These are phyloP conservation scores for Isabelozyma gotoi DNA, from an alignment of 805 yeast genomes.

Conservation along the genomic window DNA sequence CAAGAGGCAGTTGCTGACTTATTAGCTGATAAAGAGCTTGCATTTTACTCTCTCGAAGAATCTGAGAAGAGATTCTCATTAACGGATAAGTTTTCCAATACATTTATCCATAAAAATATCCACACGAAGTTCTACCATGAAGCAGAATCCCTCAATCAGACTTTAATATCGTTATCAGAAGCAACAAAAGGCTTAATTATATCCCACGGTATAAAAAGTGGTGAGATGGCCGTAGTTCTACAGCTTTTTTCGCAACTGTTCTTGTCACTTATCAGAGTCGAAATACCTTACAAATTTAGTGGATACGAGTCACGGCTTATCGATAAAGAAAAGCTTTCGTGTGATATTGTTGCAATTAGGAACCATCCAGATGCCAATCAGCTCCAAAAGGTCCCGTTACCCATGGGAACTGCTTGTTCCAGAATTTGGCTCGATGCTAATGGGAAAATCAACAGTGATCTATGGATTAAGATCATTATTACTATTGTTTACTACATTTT, in stretches of 20 bases:
- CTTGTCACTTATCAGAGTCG: constrained; percentile 51
- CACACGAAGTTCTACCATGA: constrained; percentile 38
- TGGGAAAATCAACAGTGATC: constrained; percentile 54
- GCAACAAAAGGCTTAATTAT: constrained; percentile 54
- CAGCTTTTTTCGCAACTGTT: constrained; percentile 48
- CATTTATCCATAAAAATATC: constrained; percentile 39
- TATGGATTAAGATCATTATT: constrained; percentile 62
- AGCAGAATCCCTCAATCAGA: constrained; percentile 47
- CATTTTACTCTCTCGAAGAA: constrained; percentile 41
- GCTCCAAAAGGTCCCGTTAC: constrained; percentile 42
- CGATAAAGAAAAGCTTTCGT: constrained; percentile 65
- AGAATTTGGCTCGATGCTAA: constrained; percentile 69
- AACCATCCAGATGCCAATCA: constrained; percentile 2
- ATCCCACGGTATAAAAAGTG: constrained; percentile 57
- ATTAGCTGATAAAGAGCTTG: constrained; percentile 56
- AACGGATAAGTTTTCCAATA: constrained; percentile 50
- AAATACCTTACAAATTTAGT: constrained; percentile 49
- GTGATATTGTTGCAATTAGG: constrained; percentile 53
- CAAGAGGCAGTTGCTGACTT: constrained; percentile 51
- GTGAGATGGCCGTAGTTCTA: constrained; percentile 61
- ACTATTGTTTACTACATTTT: constrained; percentile 39
- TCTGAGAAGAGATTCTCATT: constrained; percentile 50
- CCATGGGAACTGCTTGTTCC: constrained; percentile 61
- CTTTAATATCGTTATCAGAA: constrained; percentile 39
- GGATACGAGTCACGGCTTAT: constrained; percentile 77